These are phyloP conservation scores for Harringtonia aguacate DNA, from an alignment of 2,329 filamentous ascomycete species.

Conservation along the genomic window DNA sequence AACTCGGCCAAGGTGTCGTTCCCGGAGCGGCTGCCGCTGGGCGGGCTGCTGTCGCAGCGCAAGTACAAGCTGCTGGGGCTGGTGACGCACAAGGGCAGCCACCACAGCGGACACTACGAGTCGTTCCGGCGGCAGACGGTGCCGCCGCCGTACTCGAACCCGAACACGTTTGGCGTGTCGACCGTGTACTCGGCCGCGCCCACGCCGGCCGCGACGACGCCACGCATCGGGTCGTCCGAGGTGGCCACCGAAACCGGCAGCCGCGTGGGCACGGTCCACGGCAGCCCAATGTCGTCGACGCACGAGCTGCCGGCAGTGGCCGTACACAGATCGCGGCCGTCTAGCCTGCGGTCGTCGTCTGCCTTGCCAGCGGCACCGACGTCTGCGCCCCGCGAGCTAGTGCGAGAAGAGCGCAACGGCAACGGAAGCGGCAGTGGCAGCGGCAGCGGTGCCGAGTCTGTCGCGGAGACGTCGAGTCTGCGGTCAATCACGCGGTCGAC, in stretches of 20 bases:
- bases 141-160: constrained; percentile 70
- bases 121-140: constrained; percentile 82
- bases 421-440: constrained; percentile 22
- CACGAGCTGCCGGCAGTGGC: constrained; percentile 31
- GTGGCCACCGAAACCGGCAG: constrained; percentile 14
- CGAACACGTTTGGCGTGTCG: constrained; percentile 65
- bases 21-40: constrained; percentile 74
- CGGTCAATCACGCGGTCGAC: constrained; percentile 46
- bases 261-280: neutral
- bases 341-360: constrained; percentile 5
- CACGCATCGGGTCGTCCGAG: constrained; percentile 21
- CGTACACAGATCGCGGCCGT: neutral
- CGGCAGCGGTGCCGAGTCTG: too few species aligned
- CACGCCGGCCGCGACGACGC: constrained; percentile 39
- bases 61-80: constrained; percentile 78
- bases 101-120: constrained; percentile 95
- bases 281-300: constrained; percentile 34
- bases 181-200: constrained; percentile 59
- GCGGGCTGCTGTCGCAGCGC: constrained; percentile 64
- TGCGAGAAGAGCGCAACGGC: constrained; percentile 13
- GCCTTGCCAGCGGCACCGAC: constrained; percentile 14
- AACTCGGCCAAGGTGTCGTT: constrained; percentile 92
- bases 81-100: constrained; percentile 90
- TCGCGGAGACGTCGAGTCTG: constrained; percentile 37
- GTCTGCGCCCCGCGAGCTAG: constrained; percentile 11